These are phyloP conservation scores for Alternaria triticimaculans DNA, from an alignment of 2,329 filamentous ascomycete genomes.

Conservation along the genomic window DNA sequence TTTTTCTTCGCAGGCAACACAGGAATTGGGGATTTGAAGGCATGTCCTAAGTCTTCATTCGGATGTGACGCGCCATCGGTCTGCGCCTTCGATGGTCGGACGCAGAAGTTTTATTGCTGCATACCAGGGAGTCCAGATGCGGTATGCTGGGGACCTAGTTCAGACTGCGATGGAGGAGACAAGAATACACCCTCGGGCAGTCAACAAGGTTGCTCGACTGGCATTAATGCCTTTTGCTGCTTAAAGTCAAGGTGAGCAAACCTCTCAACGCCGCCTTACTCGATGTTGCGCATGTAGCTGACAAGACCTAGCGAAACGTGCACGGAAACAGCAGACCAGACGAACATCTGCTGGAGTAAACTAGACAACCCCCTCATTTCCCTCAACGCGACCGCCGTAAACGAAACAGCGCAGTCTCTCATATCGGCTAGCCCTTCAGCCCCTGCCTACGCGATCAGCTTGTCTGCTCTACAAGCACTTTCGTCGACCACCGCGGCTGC, in stretches of 20 bases:
- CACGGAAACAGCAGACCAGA: conserved; percentile 20
- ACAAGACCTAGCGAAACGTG: conserved; percentile 15
- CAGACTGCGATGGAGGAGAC: conserved; percentile 11
- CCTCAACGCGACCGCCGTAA: conserved; percentile 15
- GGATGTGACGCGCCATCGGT: conserved; percentile 18
- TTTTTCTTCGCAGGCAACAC: conserved; percentile 22
- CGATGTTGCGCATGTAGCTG: neutral
- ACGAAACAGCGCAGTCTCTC: conserved; percentile 28
- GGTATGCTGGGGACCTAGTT: conserved; percentile 22
- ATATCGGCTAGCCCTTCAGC: conserved; percentile 18
- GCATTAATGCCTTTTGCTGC: conserved; percentile 26
- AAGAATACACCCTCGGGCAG: conserved; percentile 6
- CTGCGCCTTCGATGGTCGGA: conserved; percentile 22
- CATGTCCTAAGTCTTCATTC: conserved; percentile 14
- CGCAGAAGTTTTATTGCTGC: conserved; percentile 30
- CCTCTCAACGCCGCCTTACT: neutral
- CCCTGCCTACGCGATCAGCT: conserved; percentile 16
- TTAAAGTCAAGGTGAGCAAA: conserved; percentile 10
- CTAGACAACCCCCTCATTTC: conserved; percentile 19
- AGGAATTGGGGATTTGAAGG: neutral
- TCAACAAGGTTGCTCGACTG: conserved; percentile 14
- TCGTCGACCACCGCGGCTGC: conserved; percentile 1
- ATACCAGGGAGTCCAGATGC: conserved; percentile 13
- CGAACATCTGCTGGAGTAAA: conserved; percentile 36
- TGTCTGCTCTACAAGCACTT: conserved; percentile 7